Evolutionary conservation across 169 alveolate species (phyloP), one percentile per base, ranked within the genome.

Genomic region (Theileria orientalis): DNA sequence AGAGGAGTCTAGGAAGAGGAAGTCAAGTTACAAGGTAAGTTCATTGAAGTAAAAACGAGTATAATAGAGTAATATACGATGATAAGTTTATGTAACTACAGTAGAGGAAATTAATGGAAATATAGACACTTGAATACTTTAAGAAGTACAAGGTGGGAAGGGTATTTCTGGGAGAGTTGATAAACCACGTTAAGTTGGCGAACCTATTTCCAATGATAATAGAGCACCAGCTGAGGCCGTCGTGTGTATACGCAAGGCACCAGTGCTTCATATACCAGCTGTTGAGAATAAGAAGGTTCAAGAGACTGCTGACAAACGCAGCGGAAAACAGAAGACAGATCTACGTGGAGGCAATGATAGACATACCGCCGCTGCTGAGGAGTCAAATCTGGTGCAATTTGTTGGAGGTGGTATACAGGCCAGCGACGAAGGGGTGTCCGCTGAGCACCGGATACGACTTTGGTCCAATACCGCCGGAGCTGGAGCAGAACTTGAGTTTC

Each of bases 141-240:
- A 42, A 41, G 21, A 57, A 32, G 13, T 57, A 57, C 21, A 37
- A 33, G 21, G 9, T 37, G 16, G 57, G 64, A 14, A 11, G 16
- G 21, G 72, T 66, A 23, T 30, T 42, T 19, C 59, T 77, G 47
- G 44, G 21, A 32, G 82, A 77, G 30, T 11, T 77, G 30, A 1
- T 77, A 16, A 47, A 59, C 23, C 23, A 7, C 42, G 57, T 41
- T 1, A 52, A 41, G 32, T 27, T 44, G 44, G 86, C 86, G 1
- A 63, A 70, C 67, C 80, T 77, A 0, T 77, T 77, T 47, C 86
- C 86, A 9, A 77, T 77, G 83, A 63, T 77, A 27, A 59, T 77
- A 7, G 86, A 77, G 29, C 86, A 77, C 60, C 86, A 77, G 66
- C 61, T 79, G 61, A 70, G 87, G 27, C 87, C 87, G 8, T 44